phyloP scores from a whole-genome alignment of 768 basidiomycete species.

The Rhodotorula taiwanensis region DNA sequence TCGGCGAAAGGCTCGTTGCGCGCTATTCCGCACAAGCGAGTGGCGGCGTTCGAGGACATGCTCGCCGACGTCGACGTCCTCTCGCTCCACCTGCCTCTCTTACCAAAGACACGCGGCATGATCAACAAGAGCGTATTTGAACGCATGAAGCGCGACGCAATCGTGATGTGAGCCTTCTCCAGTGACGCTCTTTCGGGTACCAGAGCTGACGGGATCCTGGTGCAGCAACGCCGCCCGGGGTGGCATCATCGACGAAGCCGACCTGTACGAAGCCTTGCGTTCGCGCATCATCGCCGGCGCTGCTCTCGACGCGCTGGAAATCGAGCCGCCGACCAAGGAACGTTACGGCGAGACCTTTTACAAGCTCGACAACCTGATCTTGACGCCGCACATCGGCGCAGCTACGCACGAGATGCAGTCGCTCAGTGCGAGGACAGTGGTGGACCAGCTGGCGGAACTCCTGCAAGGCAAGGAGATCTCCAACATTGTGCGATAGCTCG shows the following conservation, averaged over 20 bases:
- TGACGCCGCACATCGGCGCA: slow-evolving; percentile 1
- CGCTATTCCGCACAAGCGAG: slow-evolving; percentile 16
- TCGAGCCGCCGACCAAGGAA: slow-evolving; percentile 56
- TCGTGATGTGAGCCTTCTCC: slow-evolving; percentile 47
- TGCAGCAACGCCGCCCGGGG: slow-evolving; percentile 57
- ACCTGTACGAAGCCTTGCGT: slow-evolving; percentile 51
- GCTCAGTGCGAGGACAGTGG: not conserved
- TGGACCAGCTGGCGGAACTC: not conserved
- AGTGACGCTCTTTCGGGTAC: not conserved
- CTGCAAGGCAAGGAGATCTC: not conserved
- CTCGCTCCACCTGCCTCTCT: slow-evolving; percentile 58
- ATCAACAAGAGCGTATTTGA: slow-evolving; percentile 52
- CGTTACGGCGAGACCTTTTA: not conserved
- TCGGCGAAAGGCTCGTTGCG: slow-evolving; percentile 50
- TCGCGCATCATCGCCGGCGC: slow-evolving; percentile 54
- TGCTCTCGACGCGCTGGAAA: slow-evolving; percentile 59
- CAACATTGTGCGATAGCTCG: no score
- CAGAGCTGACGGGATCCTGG: no score
- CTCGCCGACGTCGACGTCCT: slow-evolving; percentile 56
- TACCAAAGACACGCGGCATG: slow-evolving; percentile 52
- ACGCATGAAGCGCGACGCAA: slow-evolving; percentile 54
- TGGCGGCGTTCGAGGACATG: slow-evolving; percentile 52
- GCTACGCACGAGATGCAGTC: slow-evolving; percentile 6
- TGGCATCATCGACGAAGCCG: slow-evolving; percentile 54
- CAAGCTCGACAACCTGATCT: slow-evolving; percentile 3